Evolutionary conservation across 2,329 filamentous ascomycete genomes (phyloP).

Genomic region (Thermothelomyces thermophilus): DNA sequence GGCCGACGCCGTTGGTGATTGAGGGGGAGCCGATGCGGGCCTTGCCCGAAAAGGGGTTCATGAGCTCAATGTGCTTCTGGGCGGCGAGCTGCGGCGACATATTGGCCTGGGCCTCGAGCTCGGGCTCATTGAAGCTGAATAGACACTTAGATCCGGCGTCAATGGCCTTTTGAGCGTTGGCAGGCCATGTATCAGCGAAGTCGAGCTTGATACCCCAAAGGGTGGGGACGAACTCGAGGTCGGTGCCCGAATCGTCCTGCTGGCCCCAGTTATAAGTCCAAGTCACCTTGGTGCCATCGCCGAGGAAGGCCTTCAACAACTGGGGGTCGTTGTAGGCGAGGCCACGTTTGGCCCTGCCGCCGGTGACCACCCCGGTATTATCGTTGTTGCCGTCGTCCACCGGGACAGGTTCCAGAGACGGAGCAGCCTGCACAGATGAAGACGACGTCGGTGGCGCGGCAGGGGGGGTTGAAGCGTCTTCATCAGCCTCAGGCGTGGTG

Average conservation of each 20-base stretch:
- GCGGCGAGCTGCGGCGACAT: constrained; percentile 47
- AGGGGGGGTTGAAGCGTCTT: constrained; percentile 5
- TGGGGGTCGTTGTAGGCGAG: constrained; percentile 58
- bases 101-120: constrained; percentile 54
- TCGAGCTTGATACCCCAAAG: constrained; percentile 49
- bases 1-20: constrained; percentile 51
- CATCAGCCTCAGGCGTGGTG: constrained; percentile 3
- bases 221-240: constrained; percentile 58
- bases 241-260: constrained; percentile 35
- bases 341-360: constrained; percentile 49
- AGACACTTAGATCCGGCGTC: constrained; percentile 48
- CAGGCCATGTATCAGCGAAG: constrained; percentile 44
- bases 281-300: constrained; percentile 36
- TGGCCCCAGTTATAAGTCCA: constrained; percentile 68
- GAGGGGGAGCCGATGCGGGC: constrained; percentile 52
- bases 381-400: background rate
- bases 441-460: constrained; percentile 7
- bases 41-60: constrained; percentile 49
- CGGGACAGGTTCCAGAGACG: constrained; percentile 1
- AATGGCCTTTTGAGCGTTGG: constrained; percentile 46
- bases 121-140: constrained; percentile 68
- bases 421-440: background rate
- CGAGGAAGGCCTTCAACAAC: constrained; percentile 46
- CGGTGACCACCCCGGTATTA: constrained; percentile 12
- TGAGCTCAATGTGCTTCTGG: constrained; percentile 43